phyloP scores from a whole-genome alignment of 805 yeast species.

The Wickerhamiella nectarea region DNA sequence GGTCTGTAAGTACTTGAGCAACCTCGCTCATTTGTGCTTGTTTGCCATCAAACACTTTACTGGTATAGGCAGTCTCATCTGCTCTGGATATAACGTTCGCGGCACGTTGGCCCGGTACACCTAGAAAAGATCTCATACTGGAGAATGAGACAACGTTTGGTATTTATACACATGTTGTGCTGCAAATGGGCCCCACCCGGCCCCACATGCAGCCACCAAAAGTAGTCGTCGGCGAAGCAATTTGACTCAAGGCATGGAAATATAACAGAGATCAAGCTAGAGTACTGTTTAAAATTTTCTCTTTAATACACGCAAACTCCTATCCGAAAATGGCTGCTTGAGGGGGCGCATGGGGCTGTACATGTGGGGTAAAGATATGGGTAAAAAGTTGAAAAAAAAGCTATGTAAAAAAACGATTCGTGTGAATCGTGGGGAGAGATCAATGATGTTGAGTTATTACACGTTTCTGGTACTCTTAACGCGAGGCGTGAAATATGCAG shows the following conservation, averaged over 20 bases:
- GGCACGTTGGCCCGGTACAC: constrained; percentile 21
- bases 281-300: not conserved
- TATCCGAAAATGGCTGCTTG: not conserved
- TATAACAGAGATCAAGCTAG: not conserved
- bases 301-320: not conserved
- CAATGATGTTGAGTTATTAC: not conserved
- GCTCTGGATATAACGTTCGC: constrained; percentile 15
- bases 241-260: not conserved
- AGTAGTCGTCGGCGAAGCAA: not conserved
- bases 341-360: not conserved
- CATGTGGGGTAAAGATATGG: not conserved
- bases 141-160: not conserved
- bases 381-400: not conserved
- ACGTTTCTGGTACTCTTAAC: not conserved
- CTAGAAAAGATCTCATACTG: constrained; percentile 15
- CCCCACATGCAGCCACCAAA: not conserved
- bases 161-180: not conserved
- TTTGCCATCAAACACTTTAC: constrained; percentile 65
- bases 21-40: constrained; percentile 68
- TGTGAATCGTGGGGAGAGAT: no score
- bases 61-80: constrained; percentile 45
- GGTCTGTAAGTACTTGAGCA: constrained; percentile 61
- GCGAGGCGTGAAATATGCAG: not conserved
- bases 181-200: not conserved
- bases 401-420: not conserved